phyloP scores from a whole-genome alignment of 495 filamentous ascomycete species.

The Evernia prunastri region DNA sequence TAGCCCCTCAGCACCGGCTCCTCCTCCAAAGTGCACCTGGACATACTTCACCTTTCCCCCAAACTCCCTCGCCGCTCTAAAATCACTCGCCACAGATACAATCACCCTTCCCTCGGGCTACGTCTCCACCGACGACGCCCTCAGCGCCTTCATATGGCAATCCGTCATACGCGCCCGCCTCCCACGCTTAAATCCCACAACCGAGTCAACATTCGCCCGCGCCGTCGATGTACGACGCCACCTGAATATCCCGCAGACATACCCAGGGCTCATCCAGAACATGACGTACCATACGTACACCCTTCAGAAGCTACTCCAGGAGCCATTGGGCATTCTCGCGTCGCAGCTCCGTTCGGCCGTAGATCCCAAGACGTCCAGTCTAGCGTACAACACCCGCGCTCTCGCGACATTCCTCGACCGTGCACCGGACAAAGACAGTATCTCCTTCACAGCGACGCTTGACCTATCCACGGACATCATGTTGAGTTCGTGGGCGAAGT shows the following conservation, averaged over 20 bases:
- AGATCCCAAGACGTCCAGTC: constrained; percentile 33
- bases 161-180: constrained; percentile 41
- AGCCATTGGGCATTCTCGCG: constrained; percentile 37
- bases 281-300: constrained; percentile 35
- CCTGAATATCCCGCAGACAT: constrained; percentile 38
- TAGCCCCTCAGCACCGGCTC: constrained; percentile 3
- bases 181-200: constrained; percentile 32
- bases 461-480: constrained; percentile 38
- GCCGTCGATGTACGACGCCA: constrained; percentile 46
- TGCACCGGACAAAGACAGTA: constrained; percentile 30
- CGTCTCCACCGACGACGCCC: constrained; percentile 46
- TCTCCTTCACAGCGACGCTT: constrained; percentile 29
- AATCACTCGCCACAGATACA: constrained; percentile 34
- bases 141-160: constrained; percentile 49
- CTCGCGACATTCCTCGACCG: constrained; percentile 38
- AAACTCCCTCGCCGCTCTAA: constrained; percentile 35
- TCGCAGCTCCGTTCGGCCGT: constrained; percentile 41
- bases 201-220: constrained; percentile 38
- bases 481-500: constrained; percentile 50
- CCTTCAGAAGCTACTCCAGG: constrained; percentile 30
- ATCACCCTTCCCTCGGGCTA: constrained; percentile 22
- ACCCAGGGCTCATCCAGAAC: constrained; percentile 42
- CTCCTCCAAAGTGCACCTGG: constrained; percentile 35
- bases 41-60: constrained; percentile 37
- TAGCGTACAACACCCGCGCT: constrained; percentile 35